Evolutionary conservation across 2,329 filamentous ascomycete genomes (phyloP).

Genomic region (Pseudovirgaria hyperparasitica): DNA sequence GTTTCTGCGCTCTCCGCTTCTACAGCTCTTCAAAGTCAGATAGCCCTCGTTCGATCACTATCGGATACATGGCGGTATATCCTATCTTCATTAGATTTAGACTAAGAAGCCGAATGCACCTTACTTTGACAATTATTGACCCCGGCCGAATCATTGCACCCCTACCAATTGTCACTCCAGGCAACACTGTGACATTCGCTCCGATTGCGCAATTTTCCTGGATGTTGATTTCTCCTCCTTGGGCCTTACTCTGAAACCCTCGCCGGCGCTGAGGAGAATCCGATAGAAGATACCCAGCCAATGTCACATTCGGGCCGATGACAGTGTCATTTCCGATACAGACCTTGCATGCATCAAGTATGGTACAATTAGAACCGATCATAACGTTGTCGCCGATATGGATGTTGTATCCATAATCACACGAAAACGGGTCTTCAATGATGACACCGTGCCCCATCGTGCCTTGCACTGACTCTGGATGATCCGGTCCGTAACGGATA

Average conservation of each 20-base stretch:
- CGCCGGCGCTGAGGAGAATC: slow-evolving; percentile 61
- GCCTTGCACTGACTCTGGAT: slow-evolving; percentile 32
- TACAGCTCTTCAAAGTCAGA: too few relatives aligned
- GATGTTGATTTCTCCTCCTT: slow-evolving; percentile 57
- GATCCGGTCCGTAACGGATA: slow-evolving; percentile 17
- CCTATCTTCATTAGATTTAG: too few relatives aligned
- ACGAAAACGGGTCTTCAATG: too few relatives aligned
- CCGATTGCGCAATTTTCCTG: slow-evolving; percentile 54
- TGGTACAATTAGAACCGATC: too few relatives aligned
- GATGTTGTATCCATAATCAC: too few relatives aligned
- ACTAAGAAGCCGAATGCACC: too few relatives aligned
- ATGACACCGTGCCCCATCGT: too few relatives aligned
- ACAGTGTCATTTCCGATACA: slow-evolving; percentile 59
- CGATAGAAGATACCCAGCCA: slow-evolving; percentile 56
- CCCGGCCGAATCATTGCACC: slow-evolving; percentile 37
- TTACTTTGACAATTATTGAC: too few relatives aligned
- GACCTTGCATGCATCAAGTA: slow-evolving; percentile 62
- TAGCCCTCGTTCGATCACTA: too few relatives aligned
- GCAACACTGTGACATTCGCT: slow-evolving; percentile 43
- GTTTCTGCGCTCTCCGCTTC: too few relatives aligned
- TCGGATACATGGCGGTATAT: too few relatives aligned
- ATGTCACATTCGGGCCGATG: slow-evolving; percentile 68
- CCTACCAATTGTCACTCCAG: slow-evolving; percentile 34
- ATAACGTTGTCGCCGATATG: too few relatives aligned
- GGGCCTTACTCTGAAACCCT: slow-evolving; percentile 55